Evolutionary conservation across 1,139 yeast species (phyloP), one percentile per base, ranked within the genome.

Genomic region (Groenewaldozyma auringiensis): DNA sequence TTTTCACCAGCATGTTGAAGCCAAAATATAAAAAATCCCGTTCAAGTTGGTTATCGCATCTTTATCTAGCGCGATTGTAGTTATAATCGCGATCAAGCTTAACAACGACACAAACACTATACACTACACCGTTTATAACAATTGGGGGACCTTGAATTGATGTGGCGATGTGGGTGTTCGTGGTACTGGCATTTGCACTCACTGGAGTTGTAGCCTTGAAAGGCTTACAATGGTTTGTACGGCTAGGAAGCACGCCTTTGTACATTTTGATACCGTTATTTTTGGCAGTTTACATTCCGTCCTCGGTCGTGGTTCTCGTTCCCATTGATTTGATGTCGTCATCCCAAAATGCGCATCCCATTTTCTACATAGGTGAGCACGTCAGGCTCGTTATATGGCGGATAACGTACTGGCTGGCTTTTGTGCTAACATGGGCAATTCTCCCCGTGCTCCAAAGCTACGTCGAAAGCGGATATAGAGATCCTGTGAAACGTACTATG

Each of bases 331-430:
- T 78, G 18, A 66, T 76, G 37, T 65, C 75, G 52, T 55, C 66
- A 21, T 48, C 59, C 32, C 50, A 59, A 38, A 47, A 52, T 25
- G 33, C 53, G 16, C 60, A 57, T 41, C 58, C 62, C 8, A 49
- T 64, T 25, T 69, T 75, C 48, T 72, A 68, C 46, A 52, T 76
- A 25, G 75, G 78, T 18, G 68, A 67, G 47, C 55, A 62, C 1
- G 70, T 72, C n/a, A 71, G 83, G 8, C 65, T 78, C 31, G 59
- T 69, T 4, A 60, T 82, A 29, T 86, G 95, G 95, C 75, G 83
- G 53, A 60, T 76, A 42, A 79, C 82, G 47, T 86, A 86, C 63
- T 86, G 95, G 95, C 67, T 76, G 14, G 84, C 95, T 0, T 86
- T 85, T 57, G 60, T 72, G 25, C 66, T 86, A 47, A 85, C 94